phyloP scores from a whole-genome alignment of 2,329 filamentous ascomycete genomes.

The Ascochyta pisi region DNA sequence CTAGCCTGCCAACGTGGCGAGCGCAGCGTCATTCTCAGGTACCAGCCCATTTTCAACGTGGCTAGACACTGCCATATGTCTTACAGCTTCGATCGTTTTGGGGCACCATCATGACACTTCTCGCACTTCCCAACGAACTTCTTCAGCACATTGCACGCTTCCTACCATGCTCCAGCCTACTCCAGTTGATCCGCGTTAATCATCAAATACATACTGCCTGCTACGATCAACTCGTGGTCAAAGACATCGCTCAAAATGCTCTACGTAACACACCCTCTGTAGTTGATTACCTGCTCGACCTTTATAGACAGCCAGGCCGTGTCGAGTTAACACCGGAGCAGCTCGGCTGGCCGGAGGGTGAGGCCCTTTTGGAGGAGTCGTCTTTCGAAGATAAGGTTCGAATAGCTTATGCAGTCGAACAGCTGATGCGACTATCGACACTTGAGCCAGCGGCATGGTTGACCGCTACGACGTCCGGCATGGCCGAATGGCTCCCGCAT shows the following conservation, averaged over 20 bases:
- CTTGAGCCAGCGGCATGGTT: constrained; percentile 5
- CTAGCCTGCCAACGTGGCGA: not conserved
- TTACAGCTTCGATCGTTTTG: not conserved
- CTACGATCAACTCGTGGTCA: constrained; percentile 27
- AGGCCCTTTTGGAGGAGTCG: constrained; percentile 4
- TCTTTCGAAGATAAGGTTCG: constrained; percentile 21
- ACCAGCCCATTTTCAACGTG: not conserved
- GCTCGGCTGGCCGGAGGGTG: constrained; percentile 19
- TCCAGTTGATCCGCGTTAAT: constrained; percentile 22
- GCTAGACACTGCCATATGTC: not conserved
- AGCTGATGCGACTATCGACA: constrained; percentile 8
- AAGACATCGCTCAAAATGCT: constrained; percentile 18
- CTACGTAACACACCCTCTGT: constrained; percentile 2
- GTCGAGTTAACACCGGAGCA: not conserved
- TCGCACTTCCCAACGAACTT: constrained; percentile 28
- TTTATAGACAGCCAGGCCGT: constrained; percentile 4
- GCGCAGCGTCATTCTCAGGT: no score
- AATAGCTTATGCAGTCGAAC: constrained; percentile 26
- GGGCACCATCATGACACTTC: constrained; percentile 4
- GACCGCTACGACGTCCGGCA: constrained; percentile 5
- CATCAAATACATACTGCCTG: constrained; percentile 22
- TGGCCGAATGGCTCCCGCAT: constrained; percentile 32
- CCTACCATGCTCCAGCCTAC: constrained; percentile 23
- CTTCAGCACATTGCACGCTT: constrained; percentile 29
- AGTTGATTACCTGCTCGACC: not conserved